Conservation (phyloP, 2,329 filamentous ascomycete genomes). For the Kalaharituber pfeilii region DNA sequence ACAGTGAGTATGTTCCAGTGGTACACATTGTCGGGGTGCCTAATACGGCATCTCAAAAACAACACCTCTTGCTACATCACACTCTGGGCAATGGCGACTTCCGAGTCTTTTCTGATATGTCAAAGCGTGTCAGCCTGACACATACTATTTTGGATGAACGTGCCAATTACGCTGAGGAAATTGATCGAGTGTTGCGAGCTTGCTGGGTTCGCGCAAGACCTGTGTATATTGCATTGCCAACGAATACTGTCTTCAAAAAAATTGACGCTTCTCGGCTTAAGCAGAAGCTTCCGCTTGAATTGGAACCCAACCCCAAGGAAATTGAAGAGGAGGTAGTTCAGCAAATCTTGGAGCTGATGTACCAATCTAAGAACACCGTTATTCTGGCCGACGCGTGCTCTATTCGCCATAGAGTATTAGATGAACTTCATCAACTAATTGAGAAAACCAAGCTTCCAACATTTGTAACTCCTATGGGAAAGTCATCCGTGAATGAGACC, state of each 20-base stretch:
- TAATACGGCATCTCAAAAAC: constrained; percentile 32
- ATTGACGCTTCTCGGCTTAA: constrained; percentile 55
- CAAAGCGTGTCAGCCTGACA: constrained; percentile 49
- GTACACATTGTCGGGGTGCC: constrained; percentile 45
- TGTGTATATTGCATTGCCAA: constrained; percentile 62
- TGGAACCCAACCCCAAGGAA: constrained; percentile 47
- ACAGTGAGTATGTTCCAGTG: constrained; percentile 53
- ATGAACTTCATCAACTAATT: constrained; percentile 56
- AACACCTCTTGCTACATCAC: constrained; percentile 42
- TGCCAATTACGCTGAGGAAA: constrained; percentile 51
- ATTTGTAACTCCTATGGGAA: constrained; percentile 83
- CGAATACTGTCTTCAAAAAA: constrained; percentile 61
- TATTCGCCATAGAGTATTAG: constrained; percentile 54
- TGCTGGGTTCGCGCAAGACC: constrained; percentile 55
- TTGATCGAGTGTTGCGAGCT: constrained; percentile 51
- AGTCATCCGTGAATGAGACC: constrained; percentile 63
- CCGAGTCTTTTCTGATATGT: constrained; percentile 69
- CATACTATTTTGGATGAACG: constrained; percentile 54
- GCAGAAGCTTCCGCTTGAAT: constrained; percentile 49
- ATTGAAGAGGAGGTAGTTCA: constrained; percentile 71
- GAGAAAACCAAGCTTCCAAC: constrained; percentile 58
- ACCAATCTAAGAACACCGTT: constrained; percentile 54
- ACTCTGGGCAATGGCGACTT: constrained; percentile 65
- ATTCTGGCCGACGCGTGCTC: constrained; percentile 73
- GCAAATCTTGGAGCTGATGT: constrained; percentile 55